These are phyloP conservation scores for Apiotrichum veenhuisii DNA, from an alignment of 1,284 basidiomycete species.

Conservation along the genomic window DNA sequence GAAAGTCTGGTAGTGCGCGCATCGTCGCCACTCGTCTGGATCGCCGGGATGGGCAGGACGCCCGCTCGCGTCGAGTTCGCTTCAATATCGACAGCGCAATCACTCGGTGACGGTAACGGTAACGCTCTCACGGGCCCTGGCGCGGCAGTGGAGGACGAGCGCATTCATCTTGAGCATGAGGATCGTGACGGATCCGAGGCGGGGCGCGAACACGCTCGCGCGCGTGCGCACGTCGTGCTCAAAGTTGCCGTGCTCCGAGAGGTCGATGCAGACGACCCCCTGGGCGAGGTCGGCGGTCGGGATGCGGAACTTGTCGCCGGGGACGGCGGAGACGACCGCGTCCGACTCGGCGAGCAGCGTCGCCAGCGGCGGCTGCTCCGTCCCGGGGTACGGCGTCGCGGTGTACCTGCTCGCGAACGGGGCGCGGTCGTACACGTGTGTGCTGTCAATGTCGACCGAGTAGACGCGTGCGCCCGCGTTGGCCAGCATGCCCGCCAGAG, in stretches of 20 bases:
- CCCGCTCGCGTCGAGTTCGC: too few species aligned
- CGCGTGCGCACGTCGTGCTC: slow-evolving; percentile 20
- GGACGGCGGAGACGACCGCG: slow-evolving; percentile 77
- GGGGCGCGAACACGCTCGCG: slow-evolving; percentile 20
- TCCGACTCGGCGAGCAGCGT: slow-evolving; percentile 49
- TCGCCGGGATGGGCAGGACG: too few species aligned
- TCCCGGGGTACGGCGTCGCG: background rate
- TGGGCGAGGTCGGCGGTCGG: slow-evolving; percentile 16
- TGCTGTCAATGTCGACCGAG: slow-evolving; percentile 82
- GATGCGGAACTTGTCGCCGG: slow-evolving; percentile 21
- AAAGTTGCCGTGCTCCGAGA: slow-evolving; percentile 30
- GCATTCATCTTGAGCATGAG: slow-evolving; percentile 28
- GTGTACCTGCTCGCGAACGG: background rate
- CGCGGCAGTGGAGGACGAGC: slow-evolving; percentile 12
- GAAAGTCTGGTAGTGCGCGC: too few species aligned
- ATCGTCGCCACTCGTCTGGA: too few species aligned
- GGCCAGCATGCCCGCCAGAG: slow-evolving; percentile 84
- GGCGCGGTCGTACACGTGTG: slow-evolving; percentile 3
- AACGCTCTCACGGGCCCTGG: too few species aligned
- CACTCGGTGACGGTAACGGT: too few species aligned
- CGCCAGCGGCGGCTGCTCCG: background rate
- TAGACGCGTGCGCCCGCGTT: slow-evolving; percentile 96
- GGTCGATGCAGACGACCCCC: slow-evolving; percentile 25
- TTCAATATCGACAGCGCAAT: too few species aligned
- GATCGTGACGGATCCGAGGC: slow-evolving; percentile 28